A percentile compares a stretch with the other conserved stretches of the same genome.
Evolutionary conservation across 2,329 filamentous ascomycete species (phyloP).

Genomic region (Xylaria sp.): DNA sequence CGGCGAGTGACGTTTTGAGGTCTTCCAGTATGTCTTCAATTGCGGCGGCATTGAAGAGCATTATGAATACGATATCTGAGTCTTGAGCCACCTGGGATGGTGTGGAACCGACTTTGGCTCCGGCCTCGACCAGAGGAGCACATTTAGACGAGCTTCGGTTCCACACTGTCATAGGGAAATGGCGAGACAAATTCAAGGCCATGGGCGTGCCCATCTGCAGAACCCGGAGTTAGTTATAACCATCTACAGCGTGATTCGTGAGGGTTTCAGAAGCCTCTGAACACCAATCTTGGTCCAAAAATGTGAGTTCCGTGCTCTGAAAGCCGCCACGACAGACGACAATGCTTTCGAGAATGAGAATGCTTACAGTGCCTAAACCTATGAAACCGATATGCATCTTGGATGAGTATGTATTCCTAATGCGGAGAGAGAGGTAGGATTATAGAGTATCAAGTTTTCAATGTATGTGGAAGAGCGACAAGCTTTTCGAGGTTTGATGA

Average conservation of each 20-base stretch:
- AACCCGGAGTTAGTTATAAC: no score
- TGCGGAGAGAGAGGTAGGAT: neutral
- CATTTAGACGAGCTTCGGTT: slow-evolving; percentile 48
- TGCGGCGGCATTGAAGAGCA: slow-evolving; percentile 47
- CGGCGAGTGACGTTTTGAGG: slow-evolving; percentile 41
- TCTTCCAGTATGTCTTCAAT: slow-evolving; percentile 42
- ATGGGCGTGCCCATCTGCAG: slow-evolving; percentile 48
- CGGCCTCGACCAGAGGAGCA: slow-evolving; percentile 34
- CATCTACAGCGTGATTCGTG: no score
- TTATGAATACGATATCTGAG: slow-evolving; percentile 48
- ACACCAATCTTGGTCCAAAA: no score
- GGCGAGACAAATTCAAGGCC: slow-evolving; percentile 47
- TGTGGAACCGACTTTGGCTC: slow-evolving; percentile 40
- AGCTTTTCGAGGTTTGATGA: neutral
- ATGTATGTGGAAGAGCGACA: neutral
- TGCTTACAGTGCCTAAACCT: slow-evolving; percentile 42
- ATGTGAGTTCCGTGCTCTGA: no score
- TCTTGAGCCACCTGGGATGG: slow-evolving; percentile 42
- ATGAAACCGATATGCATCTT: slow-evolving; percentile 46
- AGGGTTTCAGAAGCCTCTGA: no score
- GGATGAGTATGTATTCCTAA: neutral
- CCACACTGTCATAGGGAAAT: slow-evolving; percentile 47
- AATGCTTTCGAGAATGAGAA: no score
- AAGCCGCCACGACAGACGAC: no score
- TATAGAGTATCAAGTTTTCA: neutral